Evolutionary conservation across 1,139 yeast genomes (phyloP), one percentile per base, ranked within the genome.

Genomic region (Candida sanyaensis): DNA sequence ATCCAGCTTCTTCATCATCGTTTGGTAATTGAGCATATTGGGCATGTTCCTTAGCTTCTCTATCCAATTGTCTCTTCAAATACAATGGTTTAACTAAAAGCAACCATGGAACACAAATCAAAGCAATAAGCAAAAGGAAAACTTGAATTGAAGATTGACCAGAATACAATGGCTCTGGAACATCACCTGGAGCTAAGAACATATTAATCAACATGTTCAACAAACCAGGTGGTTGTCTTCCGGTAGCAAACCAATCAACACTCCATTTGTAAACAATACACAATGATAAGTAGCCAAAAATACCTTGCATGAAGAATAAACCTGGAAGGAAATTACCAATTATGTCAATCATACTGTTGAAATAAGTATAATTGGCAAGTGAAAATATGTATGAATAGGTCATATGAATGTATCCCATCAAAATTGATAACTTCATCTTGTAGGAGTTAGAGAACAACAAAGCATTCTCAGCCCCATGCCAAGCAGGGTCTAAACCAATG

Each of bases 381-480:
- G 93, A 85, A 58, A 87, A 86, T 59, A 78, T 62, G 65, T 77
- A 84, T 2, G 92, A 85, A 64, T 87, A 87, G 1, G 88, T 66
- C 95, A 87, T 87, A 65, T 87, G 95, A 44, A 77, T 66, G 64
- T 83, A 87, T 24, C 95, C 95, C 88, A 87, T 84, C 58, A 87
- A 75, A 50, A 87, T 84, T 2, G 93, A 86, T 52, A 87, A 71
- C 60, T 87, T 87, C 95, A 87, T 87, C 68, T 87, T 87, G 67
- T 85, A 87, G 0, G 93, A 87, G 66, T 87, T 87, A 29, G 90
- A 76, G 65, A 87, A 87, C 50, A 87, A 69, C 54, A 87, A 73
- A 7, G 83, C 83, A 64, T 87, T 87, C 58, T 87, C 95, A 39
- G 93, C 73, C 21, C 93, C 92, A 63, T 87, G 95, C 95, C 95